A percentile compares a stretch with the other conserved stretches of the same genome.
Conservation (phyloP, 768 basidiomycete species). For the Lentinula detonsa region DNA sequence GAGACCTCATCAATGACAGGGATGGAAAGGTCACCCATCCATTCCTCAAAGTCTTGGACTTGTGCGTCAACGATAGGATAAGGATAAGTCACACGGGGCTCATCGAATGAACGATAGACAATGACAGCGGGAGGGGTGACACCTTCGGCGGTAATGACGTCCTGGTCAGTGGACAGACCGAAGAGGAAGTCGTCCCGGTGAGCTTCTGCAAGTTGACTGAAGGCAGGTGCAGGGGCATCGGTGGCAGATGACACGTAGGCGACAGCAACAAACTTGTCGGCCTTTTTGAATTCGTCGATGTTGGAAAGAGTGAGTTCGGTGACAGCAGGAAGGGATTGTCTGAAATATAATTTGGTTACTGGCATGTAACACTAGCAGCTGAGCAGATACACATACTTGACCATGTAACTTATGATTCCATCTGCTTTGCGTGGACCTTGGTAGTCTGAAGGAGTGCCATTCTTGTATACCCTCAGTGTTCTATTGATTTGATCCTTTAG, state of each 20-base stretch:
- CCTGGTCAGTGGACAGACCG: slow-evolving; percentile 73
- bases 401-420: slow-evolving; percentile 94
- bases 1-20: slow-evolving; percentile 90
- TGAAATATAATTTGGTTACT: slow-evolving; percentile 18
- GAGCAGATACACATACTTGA: slow-evolving; percentile 57
- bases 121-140: slow-evolving; percentile 81
- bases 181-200: slow-evolving; percentile 95
- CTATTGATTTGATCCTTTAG: slow-evolving; percentile 28
- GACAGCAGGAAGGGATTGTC: slow-evolving; percentile 93
- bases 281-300: slow-evolving; percentile 77
- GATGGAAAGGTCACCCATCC: slow-evolving; percentile 78
- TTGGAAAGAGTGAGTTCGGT: slow-evolving; percentile 72
- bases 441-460: slow-evolving; percentile 79
- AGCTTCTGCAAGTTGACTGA: slow-evolving; percentile 74
- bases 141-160: slow-evolving; percentile 60
- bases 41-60: slow-evolving; percentile 59
- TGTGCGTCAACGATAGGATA: slow-evolving; percentile 53
- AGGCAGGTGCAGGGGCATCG: slow-evolving; percentile 66
- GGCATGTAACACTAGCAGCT: slow-evolving; percentile 6
- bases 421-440: slow-evolving; percentile 88
- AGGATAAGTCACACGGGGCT: slow-evolving; percentile 65
- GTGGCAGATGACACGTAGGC: slow-evolving; percentile 76
- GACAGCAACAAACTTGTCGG: slow-evolving; percentile 88
- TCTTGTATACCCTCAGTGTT: slow-evolving; percentile 87
- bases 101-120: slow-evolving; percentile 90